Percentiles rank a stretch among this genome's conserved stretches.
Conservation (phyloP, 805 yeast genomes). For the Yarrowia osloensis region DNA sequence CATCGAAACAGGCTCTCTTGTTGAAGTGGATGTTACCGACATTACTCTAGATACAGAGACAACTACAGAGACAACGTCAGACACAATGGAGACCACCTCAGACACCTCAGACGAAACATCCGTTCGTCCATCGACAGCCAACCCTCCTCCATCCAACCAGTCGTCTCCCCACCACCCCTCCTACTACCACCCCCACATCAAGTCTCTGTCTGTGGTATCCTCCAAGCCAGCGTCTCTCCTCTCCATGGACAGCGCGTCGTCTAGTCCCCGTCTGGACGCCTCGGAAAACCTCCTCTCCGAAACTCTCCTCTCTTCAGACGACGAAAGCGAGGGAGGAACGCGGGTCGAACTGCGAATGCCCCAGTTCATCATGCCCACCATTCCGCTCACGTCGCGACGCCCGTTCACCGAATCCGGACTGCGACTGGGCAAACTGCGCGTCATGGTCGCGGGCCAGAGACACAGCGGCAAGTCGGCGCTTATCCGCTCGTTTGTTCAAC, state of each 20-base stretch:
- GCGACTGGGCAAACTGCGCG: conserved; percentile 37
- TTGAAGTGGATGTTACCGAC: too few relatives aligned
- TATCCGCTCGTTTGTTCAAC: conserved; percentile 77
- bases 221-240: conserved; percentile 8
- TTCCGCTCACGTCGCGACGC: conserved; percentile 35
- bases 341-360: conserved; percentile 5
- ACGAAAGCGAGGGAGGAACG: conserved; percentile 29
- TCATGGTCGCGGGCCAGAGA: conserved; percentile 81
- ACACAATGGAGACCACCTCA: background rate
- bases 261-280: conserved; percentile 8
- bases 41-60: too few relatives aligned
- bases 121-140: background rate
- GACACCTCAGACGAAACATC: background rate
- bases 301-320: conserved; percentile 25
- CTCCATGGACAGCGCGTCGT: background rate
- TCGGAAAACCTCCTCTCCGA: conserved; percentile 5
- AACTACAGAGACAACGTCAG: too few relatives aligned
- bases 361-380: conserved; percentile 37
- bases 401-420: conserved; percentile 37
- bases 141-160: background rate
- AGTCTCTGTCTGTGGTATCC: background rate
- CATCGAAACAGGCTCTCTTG: too few relatives aligned
- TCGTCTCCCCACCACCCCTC: background rate
- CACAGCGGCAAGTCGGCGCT: conserved; percentile 87
- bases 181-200: background rate